Evolutionary conservation across 495 filamentous ascomycete species (phyloP), one percentile per base, ranked within the genome.

Genomic region (Letharia columbiana): DNA sequence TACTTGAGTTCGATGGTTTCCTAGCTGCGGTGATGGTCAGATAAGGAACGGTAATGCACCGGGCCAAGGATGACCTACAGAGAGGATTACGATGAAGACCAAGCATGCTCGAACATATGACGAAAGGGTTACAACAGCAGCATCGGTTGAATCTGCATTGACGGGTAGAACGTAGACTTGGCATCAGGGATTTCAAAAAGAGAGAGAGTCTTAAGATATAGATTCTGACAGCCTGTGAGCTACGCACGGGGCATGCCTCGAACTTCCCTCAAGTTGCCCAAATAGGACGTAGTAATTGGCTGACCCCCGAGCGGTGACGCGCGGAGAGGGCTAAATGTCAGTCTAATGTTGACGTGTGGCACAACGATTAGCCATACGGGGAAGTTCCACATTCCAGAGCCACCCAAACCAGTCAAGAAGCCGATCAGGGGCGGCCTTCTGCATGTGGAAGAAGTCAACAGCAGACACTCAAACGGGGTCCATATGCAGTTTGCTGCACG

Each of bases 31-130:
- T 37, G 15, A 15, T 47, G 23, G 47, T 62, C 37, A 41, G 45
- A n/a, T 35, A 7, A 62, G 23, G 12, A 35, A n/a, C 7, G 1
- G 12, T 1, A n/a, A 44, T 28, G 2, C 8, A 17, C 1, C 20
- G 23, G n/a, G 3, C 20, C 35, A 13, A 12, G 9, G 17, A 20
- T 62, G 4, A 37, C 62, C 42, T 65, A 68, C 67, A 60, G 18
- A 61, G 40, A 44, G 62, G 45, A 58, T 31, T 64, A 28, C 57
- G 31, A 33, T 49, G 57, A 47, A 65, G 56, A 28, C 67, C 54
- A 45, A 68, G 49, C 49, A 65, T 68, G 57, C 56, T 60, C 64
- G 39, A 68, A 63, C 62, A 68, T 15, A 61, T 35, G 45, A 18
- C 20, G 11, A 64, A 49, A 12, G 65, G 33, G 42, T 62, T 61